phyloP scores from a whole-genome alignment of 2,329 filamentous ascomycete genomes.

The Fusarium albidum region DNA sequence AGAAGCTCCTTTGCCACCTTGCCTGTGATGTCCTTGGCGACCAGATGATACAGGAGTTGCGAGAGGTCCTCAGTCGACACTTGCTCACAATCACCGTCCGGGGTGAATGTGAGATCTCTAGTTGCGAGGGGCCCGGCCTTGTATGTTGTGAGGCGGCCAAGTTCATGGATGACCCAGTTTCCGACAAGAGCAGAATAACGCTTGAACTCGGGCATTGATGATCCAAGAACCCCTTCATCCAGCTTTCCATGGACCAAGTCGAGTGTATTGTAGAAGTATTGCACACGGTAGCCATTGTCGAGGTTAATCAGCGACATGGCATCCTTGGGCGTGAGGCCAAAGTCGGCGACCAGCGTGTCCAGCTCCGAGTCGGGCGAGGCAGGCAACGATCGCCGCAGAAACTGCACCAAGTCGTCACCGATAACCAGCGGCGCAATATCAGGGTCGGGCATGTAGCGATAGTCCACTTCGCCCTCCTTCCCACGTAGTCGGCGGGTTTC shows the following conservation, averaged over 20 bases:
- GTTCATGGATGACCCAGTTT: conserved; percentile 79
- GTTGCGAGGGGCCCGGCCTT: conserved; percentile 46
- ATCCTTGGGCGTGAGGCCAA: conserved; percentile 80
- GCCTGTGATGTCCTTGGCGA: conserved; percentile 59
- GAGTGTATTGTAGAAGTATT: conserved; percentile 81
- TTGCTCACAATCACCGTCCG: conserved; percentile 56
- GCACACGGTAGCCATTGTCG: conserved; percentile 79
- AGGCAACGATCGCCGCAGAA: conserved; percentile 71
- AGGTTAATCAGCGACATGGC: conserved; percentile 80
- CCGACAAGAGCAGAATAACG: conserved; percentile 57
- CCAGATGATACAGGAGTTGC: conserved; percentile 59
- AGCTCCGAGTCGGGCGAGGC: conserved; percentile 76
- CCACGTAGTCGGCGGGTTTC: conserved; percentile 84
- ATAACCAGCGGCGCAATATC: conserved; percentile 85
- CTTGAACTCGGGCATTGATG: conserved; percentile 40
- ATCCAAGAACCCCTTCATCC: conserved; percentile 28
- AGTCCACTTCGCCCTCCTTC: conserved; percentile 97
- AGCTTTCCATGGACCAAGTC: conserved; percentile 51
- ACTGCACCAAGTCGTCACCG: conserved; percentile 70
- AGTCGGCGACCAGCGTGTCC: conserved; percentile 66
- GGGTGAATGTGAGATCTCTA: conserved; percentile 49
- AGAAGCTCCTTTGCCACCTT: conserved; percentile 67
- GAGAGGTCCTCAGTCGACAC: conserved; percentile 58
- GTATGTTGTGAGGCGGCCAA: conserved; percentile 72
- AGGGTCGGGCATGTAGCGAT: conserved; percentile 97